Base-by-base conservation (phyloP, 2,329 filamentous ascomycete species). In the Pseudopyricularia cyperi region DNA sequence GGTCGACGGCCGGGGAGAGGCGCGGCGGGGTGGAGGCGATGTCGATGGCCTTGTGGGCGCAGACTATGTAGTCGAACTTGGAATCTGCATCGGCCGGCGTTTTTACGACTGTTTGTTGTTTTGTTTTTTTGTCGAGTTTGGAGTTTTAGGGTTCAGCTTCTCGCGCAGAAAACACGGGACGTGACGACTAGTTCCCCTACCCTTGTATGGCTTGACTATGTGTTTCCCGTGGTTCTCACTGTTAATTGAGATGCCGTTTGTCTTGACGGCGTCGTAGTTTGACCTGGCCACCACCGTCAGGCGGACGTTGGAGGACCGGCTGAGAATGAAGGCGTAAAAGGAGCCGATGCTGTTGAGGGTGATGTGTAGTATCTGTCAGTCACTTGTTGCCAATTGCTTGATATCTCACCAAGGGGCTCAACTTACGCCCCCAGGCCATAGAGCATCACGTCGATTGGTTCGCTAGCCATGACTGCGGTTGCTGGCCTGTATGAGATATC, bases 221-320 rank as follows among this genome's bases (percentile, higher is more conserved):
- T 78, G 77, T 52, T 75, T 66, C 17, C 77, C 77, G 57, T 79
- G 80, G 51, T 75, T 73, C 11, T 72, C 70, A 37, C 77, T 81
- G 6, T 67, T 69, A 35, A 83, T 66, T 1, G 63, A 63, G 60
- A 82, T 75, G 9, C 79, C 79, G 32, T 71, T 66, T 12, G 62
- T 61, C 50, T 71, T 71, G 11, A 83, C 77, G 3, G 71, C 73
- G 7, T 69, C 63, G 63, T 78, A 82, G 60, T 83, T 82, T 1
- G 77, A 80, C 24, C 79, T 72, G 44, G 79, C 82, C 44, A 81
- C 73, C 2, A 79, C 76, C 0, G 78, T 81, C 22, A 82, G 69
- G n/a, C 69, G 65, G 17, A 76, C 68, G 28, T 68, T 63, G 3
- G 66, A 55, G 32, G 61, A 64, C 2, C 71, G 68, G 51, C 65